Base-by-base conservation (phyloP, 2,329 filamentous ascomycete genomes). In the Pseudogymnoascus sp. region DNA sequence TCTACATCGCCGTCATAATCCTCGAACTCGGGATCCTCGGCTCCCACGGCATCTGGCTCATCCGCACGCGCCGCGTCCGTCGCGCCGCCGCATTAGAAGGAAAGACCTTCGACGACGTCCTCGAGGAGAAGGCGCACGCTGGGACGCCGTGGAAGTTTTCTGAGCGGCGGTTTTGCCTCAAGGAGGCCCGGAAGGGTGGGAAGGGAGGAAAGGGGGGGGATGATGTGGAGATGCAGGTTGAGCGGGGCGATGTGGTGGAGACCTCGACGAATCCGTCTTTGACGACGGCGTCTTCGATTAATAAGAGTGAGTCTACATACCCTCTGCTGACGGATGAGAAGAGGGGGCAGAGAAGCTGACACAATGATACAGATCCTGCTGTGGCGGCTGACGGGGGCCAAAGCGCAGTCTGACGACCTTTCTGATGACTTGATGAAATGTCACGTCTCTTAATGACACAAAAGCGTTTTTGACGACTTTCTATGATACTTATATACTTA, bases 21-120 rank as follows among this genome's bases (percentile, higher is more conserved):
- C 77, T 88, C 11, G 86, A 88, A 70, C 73, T 79, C 5, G 85
- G 84, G 10, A 86, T 88, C 63, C 85, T 87, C 68, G 59, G 74
- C 23, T 85, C 81, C 11, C 85, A 88, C 67, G 72, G 82, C 8
- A 75, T 85, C 63, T 88, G 85, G 85, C 74, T 83, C 2, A 73
- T 81, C 66, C 81, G 83, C 21, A 82, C 84, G 4, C 78, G 82
- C 18, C 74, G 76, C 60, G 70, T 85, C 38, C 79, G 83, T 12
- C 78, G 74, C 63, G 78, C 79, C 66, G 84, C 84, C 3, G 82
- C 81, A 65, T 73, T 73, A 5, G 71, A 76, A 3, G 82, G 81
- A 1, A 80, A 78, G 70, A 82, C 78, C 0, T 82, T 86, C 66
- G 84, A 87, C 67, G 82, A 86, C 56, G 69, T 85, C 3, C 69